phyloP scores from a whole-genome alignment of 2,329 filamentous ascomycete species.

The Trichophyton schoenleinii region DNA sequence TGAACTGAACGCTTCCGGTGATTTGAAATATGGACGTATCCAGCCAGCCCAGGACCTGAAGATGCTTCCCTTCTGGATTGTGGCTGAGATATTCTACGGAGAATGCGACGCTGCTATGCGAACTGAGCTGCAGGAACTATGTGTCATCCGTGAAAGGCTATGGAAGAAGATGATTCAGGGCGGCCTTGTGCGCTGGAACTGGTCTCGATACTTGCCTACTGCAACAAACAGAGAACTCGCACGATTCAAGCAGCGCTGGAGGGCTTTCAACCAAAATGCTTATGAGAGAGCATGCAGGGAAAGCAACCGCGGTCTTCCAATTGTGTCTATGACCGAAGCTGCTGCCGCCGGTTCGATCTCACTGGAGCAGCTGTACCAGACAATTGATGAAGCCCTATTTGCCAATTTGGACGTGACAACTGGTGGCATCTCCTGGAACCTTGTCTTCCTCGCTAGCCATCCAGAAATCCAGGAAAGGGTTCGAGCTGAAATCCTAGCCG shows the following conservation, averaged over 20 bases:
- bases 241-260: constrained; percentile 23
- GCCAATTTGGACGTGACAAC: constrained; percentile 39
- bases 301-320: background rate
- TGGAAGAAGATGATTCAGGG: constrained; percentile 26
- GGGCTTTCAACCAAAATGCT: constrained; percentile 23
- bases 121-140: constrained; percentile 14
- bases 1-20: background rate
- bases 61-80: constrained; percentile 28
- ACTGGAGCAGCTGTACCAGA: constrained; percentile 27
- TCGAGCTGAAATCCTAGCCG: constrained; percentile 14
- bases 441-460: constrained; percentile 32
- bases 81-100: constrained; percentile 32
- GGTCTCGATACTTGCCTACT: constrained; percentile 20
- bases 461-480: constrained; percentile 22
- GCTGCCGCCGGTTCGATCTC: constrained; percentile 16
- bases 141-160: constrained; percentile 22
- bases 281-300: constrained; percentile 7
- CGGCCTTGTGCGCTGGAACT: constrained; percentile 21
- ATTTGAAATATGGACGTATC: background rate
- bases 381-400: constrained; percentile 37
- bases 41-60: constrained; percentile 22
- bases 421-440: constrained; percentile 33
- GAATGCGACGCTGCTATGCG: constrained; percentile 16
- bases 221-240: constrained; percentile 18
- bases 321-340: constrained; percentile 14